Evolutionary conservation across 495 filamentous ascomycete species (phyloP), one percentile per base, ranked within the genome.

Genomic region (Trichoderma reesei): DNA sequence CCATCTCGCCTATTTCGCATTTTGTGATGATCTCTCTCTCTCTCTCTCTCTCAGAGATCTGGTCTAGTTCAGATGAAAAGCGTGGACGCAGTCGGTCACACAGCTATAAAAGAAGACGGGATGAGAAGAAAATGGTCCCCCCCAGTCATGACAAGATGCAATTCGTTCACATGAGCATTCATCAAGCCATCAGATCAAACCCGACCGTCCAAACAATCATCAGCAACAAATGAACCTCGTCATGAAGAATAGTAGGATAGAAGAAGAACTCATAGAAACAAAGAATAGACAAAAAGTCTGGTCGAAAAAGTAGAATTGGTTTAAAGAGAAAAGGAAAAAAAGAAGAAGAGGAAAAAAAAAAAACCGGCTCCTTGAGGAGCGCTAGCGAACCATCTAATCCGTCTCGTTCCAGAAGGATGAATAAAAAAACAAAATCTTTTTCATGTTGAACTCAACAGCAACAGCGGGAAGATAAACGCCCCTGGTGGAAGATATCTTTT

Each of bases 381-480:
- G 34, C 51, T 56, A 31, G 51, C 31, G 26, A 34, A 56, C 51
- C 51, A 56, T 56, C 51, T 56, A 56, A 56, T 34, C 51, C 51
- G 31, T 56, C 51, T 56, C 51, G 34, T 56, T 34, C 51, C 51
- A 56, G 51, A 56, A 56, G 10, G 18, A n/a, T 56, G 51, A 56
- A 33, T 5, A 56, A 56, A 33, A 31, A 56, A 33, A 33, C 20
- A 48, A 20, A 26, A 48, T 18, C 26, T n/a, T n/a, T n/a, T n/a
- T n/a, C n/a, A n/a, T n/a, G n/a, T n/a, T n/a, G n/a, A n/a, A n/a
- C n/a, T n/a, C n/a, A n/a, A n/a, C n/a, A n/a, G n/a, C n/a, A n/a
- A 56, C 31, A 56, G 31, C 31, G 51, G 34, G 31, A 34, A 8
- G 9, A 26, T 56, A 51, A 48, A 56, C 51, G 51, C 51, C 51